Evolutionary conservation across 1,284 basidiomycete genomes (phyloP).

Genomic region (Ganoderma sinense): DNA sequence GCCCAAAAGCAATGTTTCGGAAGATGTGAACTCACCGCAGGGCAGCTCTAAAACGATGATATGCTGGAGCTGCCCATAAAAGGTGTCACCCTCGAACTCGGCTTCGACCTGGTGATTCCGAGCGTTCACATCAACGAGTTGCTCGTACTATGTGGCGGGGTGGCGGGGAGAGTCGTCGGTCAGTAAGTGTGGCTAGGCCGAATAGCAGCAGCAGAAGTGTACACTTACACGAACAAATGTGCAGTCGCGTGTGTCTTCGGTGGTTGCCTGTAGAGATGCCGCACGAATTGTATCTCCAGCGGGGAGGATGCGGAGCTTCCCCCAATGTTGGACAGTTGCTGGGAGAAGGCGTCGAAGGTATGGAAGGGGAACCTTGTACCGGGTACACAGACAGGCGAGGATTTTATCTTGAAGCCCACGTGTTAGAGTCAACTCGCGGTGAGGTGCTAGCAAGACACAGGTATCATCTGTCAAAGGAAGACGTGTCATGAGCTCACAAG

Average conservation of each 20-base stretch:
- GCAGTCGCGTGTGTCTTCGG: slow-evolving; percentile 18
- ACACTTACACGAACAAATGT: slow-evolving; percentile 26
- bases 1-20: slow-evolving; percentile 3
- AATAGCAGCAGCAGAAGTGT: background rate
- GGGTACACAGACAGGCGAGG: slow-evolving; percentile 4
- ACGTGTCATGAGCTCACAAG: too few relatives aligned
- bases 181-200: background rate
- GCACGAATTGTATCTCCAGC: slow-evolving; percentile 28
- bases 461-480: background rate
- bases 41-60: slow-evolving; percentile 1
- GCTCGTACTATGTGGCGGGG: slow-evolving; percentile 25
- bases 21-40: background rate
- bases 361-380: slow-evolving; percentile 1
- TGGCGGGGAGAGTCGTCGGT: too few relatives aligned
- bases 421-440: background rate
- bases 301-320: slow-evolving; percentile 18
- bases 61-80: slow-evolving; percentile 17
- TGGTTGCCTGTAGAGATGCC: background rate
- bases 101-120: background rate
- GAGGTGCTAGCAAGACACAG: background rate
- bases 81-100: background rate
- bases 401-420: slow-evolving; percentile 9
- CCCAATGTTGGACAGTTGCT: slow-evolving; percentile 15
- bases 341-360: background rate
- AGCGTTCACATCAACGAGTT: slow-evolving; percentile 24